These are phyloP conservation scores for Pseudevernia furfuracea DNA, from an alignment of 495 filamentous ascomycete genomes.

Conservation along the genomic window DNA sequence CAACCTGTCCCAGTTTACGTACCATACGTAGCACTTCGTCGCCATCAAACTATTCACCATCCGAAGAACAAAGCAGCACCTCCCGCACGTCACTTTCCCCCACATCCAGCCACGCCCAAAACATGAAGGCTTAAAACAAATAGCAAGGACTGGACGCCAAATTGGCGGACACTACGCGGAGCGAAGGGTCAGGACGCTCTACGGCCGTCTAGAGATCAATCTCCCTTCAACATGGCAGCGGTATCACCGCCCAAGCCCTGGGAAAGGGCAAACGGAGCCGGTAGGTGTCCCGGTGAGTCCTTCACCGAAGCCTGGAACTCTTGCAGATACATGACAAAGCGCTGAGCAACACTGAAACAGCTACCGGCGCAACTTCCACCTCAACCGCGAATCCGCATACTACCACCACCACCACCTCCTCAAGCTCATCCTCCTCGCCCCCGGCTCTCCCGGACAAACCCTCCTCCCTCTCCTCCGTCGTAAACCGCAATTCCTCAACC, in stretches of 20 bases:
- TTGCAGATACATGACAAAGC: neutral
- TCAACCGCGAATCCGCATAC: slow-evolving; percentile 31
- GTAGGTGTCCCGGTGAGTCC: slow-evolving; percentile 35
- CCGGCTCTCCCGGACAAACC: slow-evolving; percentile 79
- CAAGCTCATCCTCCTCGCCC: slow-evolving; percentile 39
- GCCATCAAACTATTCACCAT: neutral
- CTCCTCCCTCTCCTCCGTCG: slow-evolving; percentile 57
- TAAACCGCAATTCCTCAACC: slow-evolving; percentile 74
- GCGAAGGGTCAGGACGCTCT: too few species aligned
- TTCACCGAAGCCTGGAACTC: neutral
- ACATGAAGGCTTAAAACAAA: neutral
- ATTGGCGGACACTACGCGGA: neutral
- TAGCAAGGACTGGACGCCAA: neutral
- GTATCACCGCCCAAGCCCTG: slow-evolving; percentile 93
- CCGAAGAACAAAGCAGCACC: neutral
- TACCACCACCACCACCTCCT: slow-evolving; percentile 32
- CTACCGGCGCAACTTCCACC: slow-evolving; percentile 14
- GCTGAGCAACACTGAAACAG: slow-evolving; percentile 16
- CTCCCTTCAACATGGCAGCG: slow-evolving; percentile 22
- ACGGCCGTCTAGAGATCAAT: neutral
- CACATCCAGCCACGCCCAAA: neutral
- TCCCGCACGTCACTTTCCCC: slow-evolving; percentile 3
- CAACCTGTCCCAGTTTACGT: neutral
- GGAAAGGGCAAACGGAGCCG: slow-evolving; percentile 68
- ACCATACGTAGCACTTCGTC: neutral